Percentiles rank a stretch among this genome's conserved stretches.
Conservation (phyloP, 768 basidiomycete species). For the Trametes elegans region DNA sequence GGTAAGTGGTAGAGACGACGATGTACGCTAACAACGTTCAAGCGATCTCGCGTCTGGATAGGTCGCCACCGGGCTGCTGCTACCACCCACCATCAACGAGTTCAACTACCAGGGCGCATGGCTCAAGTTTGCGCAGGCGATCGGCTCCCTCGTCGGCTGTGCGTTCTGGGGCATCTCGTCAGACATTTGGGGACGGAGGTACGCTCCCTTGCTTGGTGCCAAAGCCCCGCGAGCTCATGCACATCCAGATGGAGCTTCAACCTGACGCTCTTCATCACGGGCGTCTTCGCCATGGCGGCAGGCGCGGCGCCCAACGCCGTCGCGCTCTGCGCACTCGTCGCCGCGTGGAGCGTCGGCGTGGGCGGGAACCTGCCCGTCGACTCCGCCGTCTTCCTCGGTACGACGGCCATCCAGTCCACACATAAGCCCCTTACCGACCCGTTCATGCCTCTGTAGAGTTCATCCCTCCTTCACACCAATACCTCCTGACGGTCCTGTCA, state of each 20-base stretch:
- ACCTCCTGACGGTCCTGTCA: slow-evolving; percentile 69
- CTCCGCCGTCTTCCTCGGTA: slow-evolving; percentile 72
- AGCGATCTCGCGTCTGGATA: slow-evolving; percentile 24
- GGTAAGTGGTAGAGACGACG: slow-evolving; percentile 29
- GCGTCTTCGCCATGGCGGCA: slow-evolving; percentile 61
- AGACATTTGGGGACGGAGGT: slow-evolving; percentile 73
- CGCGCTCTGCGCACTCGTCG: slow-evolving; percentile 49
- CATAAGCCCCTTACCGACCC: no score
- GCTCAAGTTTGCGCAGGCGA: slow-evolving; percentile 67
- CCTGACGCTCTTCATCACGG: slow-evolving; percentile 65
- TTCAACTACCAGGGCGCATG: slow-evolving; percentile 61
- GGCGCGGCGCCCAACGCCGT: slow-evolving; percentile 56
- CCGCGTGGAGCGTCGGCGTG: slow-evolving; percentile 64
- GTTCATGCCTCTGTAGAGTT: slow-evolving; percentile 56
- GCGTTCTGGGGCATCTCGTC: slow-evolving; percentile 66
- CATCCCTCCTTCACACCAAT: slow-evolving; percentile 69
- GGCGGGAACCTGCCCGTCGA: slow-evolving; percentile 77
- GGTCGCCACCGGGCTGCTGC: slow-evolving; percentile 65
- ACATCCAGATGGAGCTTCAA: slow-evolving; percentile 58
- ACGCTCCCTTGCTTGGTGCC: slow-evolving; percentile 4
- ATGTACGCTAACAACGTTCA: background rate
- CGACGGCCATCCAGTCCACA: no score
- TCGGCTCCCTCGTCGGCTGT: slow-evolving; percentile 69
- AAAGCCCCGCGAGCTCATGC: background rate
- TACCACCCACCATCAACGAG: slow-evolving; percentile 62